phyloP scores from a whole-genome alignment of 345 rosid species.

The Aquilaria malaccensis region DNA sequence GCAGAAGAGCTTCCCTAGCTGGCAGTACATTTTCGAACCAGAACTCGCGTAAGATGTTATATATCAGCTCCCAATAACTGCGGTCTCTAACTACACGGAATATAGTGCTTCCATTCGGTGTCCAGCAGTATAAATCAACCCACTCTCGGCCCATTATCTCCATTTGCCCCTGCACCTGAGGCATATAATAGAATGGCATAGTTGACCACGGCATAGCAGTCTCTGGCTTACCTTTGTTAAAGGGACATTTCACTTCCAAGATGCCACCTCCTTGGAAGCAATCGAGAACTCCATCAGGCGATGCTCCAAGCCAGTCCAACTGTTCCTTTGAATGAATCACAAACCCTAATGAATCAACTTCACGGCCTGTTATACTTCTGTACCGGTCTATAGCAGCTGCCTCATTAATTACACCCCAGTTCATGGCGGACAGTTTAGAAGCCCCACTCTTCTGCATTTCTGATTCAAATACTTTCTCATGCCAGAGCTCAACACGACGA shows the following conservation, averaged over 20 bases:
- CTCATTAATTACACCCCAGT: slow-evolving; percentile 84
- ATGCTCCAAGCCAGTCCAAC: slow-evolving; percentile 82
- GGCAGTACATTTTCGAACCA: slow-evolving; percentile 94
- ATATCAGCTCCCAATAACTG: slow-evolving; percentile 63
- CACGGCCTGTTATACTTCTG: slow-evolving; percentile 63
- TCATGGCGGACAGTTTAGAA: slow-evolving; percentile 50
- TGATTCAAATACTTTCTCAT: slow-evolving; percentile 61
- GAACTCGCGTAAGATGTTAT: slow-evolving; percentile 59
- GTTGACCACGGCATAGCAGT: slow-evolving; percentile 72
- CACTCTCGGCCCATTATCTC: slow-evolving; percentile 89
- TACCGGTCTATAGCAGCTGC: slow-evolving; percentile 64
- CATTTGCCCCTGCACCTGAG: slow-evolving; percentile 95
- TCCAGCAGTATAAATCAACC: slow-evolving; percentile 93
- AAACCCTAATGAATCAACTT: slow-evolving; percentile 63
- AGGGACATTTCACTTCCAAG: slow-evolving; percentile 91
- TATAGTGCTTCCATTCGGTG: slow-evolving; percentile 76
- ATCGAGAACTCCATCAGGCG: slow-evolving; percentile 84
- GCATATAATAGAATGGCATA: slow-evolving; percentile 88
- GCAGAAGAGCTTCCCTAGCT: slow-evolving; percentile 57
- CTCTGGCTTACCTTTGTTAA: slow-evolving; percentile 88
- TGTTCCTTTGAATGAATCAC: slow-evolving; percentile 59
- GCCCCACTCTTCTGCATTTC: slow-evolving; percentile 30
- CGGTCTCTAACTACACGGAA: slow-evolving; percentile 64
- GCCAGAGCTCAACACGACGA: slow-evolving; percentile 83
- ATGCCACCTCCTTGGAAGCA: slow-evolving; percentile 58